These are phyloP conservation scores for Exophiala oligosperma DNA, from an alignment of 2,329 filamentous ascomycete species.

Conservation along the genomic window DNA sequence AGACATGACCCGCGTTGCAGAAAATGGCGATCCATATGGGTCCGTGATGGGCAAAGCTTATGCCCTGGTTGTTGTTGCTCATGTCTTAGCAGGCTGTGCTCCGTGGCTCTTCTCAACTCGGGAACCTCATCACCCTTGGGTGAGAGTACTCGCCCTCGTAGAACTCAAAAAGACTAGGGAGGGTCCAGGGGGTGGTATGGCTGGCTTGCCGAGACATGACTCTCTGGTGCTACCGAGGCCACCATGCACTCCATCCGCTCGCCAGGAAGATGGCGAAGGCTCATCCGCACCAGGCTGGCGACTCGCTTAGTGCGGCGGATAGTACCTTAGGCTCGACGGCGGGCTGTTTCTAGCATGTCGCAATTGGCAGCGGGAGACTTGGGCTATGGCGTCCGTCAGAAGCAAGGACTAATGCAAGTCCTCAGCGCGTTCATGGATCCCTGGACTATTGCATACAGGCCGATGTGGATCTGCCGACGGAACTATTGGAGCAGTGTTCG, in stretches of 20 bases:
- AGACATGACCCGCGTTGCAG: slow-evolving; percentile 10
- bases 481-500: slow-evolving; percentile 26
- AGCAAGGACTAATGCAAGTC: slow-evolving; percentile 24
- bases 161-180: no score
- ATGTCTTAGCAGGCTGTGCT: background rate
- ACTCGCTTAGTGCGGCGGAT: slow-evolving; percentile 13
- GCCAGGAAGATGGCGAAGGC: slow-evolving; percentile 14
- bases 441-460: slow-evolving; percentile 18
- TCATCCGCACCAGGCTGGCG: slow-evolving; percentile 14
- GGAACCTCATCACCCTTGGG: background rate
- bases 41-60: slow-evolving; percentile 18
- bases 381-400: slow-evolving; percentile 27
- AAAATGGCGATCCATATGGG: slow-evolving; percentile 11
- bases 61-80: slow-evolving; percentile 15
- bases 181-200: slow-evolving; percentile 7
- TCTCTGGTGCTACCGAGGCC: slow-evolving; percentile 22
- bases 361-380: slow-evolving; percentile 27
- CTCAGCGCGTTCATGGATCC: slow-evolving; percentile 27
- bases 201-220: slow-evolving; percentile 27
- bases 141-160: no score
- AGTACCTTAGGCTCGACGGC: background rate
- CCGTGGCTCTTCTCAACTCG: background rate
- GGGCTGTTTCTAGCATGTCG: slow-evolving; percentile 18
- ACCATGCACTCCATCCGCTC: slow-evolving; percentile 14
- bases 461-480: slow-evolving; percentile 20